Percentiles rank a stretch among this genome's conserved stretches.
phyloP scores from a whole-genome alignment of 352 stramenopile genomes.

The Phytophthora cactorum region DNA sequence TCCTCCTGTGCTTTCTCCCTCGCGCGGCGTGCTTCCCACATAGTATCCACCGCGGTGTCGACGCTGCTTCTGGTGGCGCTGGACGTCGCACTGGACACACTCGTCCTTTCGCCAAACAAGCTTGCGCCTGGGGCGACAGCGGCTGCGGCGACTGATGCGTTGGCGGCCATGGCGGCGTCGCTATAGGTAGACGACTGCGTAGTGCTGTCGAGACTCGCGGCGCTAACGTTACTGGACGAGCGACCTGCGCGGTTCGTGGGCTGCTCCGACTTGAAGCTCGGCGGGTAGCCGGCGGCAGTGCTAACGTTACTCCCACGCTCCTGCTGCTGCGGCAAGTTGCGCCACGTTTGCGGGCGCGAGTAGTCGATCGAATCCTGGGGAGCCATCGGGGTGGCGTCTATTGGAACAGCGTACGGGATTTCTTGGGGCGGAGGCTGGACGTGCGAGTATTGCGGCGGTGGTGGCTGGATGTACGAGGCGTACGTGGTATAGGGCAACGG shows the following conservation, averaged over 20 bases:
- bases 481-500: slow-evolving; percentile 25
- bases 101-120: slow-evolving; percentile 8
- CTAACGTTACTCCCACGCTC: slow-evolving; percentile 19
- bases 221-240: slow-evolving; percentile 25
- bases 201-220: slow-evolving; percentile 21
- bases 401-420: slow-evolving; percentile 33
- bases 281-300: background rate
- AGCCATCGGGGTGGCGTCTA: slow-evolving; percentile 19
- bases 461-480: slow-evolving; percentile 1
- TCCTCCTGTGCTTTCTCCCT: slow-evolving; percentile 61
- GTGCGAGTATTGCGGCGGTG: slow-evolving; percentile 21
- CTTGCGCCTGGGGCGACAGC: slow-evolving; percentile 6
- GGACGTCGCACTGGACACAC: slow-evolving; percentile 27
- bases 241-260: slow-evolving; percentile 3
- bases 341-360: slow-evolving; percentile 47
- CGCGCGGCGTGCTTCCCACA: slow-evolving; percentile 68
- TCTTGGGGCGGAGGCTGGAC: slow-evolving; percentile 16
- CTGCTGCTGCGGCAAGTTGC: slow-evolving; percentile 46
- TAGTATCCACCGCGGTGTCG: slow-evolving; percentile 51
- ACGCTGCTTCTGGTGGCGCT: slow-evolving; percentile 35
- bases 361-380: slow-evolving; percentile 38
- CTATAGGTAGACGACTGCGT: slow-evolving; percentile 20
- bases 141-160: slow-evolving; percentile 25
- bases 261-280: slow-evolving; percentile 24
- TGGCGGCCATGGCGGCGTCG: slow-evolving; percentile 26